These are phyloP conservation scores for Xylariaceae sp. DNA, from an alignment of 2,329 filamentous ascomycete genomes.

Conservation along the genomic window DNA sequence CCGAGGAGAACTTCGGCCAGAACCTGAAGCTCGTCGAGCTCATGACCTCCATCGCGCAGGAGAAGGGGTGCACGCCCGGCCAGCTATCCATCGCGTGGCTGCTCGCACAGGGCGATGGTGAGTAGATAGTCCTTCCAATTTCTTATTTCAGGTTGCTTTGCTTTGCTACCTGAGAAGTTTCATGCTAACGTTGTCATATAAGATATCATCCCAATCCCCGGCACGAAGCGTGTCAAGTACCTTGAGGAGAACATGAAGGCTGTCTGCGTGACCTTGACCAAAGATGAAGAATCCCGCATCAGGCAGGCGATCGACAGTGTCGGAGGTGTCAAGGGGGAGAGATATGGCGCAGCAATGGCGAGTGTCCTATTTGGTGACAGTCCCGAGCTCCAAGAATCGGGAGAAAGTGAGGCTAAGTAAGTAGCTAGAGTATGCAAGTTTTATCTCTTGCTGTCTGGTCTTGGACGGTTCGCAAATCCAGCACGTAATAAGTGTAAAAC, in stretches of 20 bases:
- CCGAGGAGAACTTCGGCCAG: constrained; percentile 43
- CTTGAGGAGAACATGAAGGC: constrained; percentile 32
- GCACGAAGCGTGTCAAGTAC: constrained; percentile 31
- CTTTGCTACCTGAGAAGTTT: no score
- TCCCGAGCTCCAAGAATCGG: constrained; percentile 14
- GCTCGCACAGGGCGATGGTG: constrained; percentile 39
- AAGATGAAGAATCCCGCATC: constrained; percentile 33
- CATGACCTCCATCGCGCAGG: constrained; percentile 23
- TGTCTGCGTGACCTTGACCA: constrained; percentile 29
- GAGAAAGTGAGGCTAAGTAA: background rate
- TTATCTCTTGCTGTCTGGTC: no score
- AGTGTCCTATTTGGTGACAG: constrained; percentile 18
- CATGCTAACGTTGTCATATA: constrained; percentile 45
- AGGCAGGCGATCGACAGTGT: constrained; percentile 31
- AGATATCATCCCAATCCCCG: constrained; percentile 39
- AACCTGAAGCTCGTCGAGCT: constrained; percentile 36
- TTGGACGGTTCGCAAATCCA: no score
- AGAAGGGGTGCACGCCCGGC: constrained; percentile 38
- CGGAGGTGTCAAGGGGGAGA: constrained; percentile 19
- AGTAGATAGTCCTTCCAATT: no score
- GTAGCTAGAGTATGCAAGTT: no score
- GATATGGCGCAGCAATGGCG: constrained; percentile 13
- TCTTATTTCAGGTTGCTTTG: no score
- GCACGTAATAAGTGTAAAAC: no score
- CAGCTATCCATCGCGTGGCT: constrained; percentile 54